These are phyloP conservation scores for Talaromyces atroroseus DNA, from an alignment of 2,329 filamentous ascomycete species.

Conservation along the genomic window DNA sequence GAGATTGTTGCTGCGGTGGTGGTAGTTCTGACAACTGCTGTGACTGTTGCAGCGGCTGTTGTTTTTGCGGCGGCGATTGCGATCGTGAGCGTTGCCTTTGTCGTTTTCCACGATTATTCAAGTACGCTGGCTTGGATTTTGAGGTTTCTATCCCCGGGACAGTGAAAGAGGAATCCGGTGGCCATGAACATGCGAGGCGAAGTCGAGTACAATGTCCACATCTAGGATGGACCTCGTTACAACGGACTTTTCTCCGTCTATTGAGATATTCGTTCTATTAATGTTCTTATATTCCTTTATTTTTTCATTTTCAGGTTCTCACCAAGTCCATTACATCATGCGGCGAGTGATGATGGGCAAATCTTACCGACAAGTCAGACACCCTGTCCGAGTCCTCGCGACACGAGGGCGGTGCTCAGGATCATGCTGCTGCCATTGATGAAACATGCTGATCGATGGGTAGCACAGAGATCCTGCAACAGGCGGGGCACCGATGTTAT, in stretches of 20 bases:
- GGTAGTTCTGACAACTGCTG: not conserved
- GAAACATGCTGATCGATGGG: slow-evolving; percentile 1
- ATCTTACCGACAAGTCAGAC: slow-evolving; percentile 11
- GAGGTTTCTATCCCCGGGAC: not conserved
- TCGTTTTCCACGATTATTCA: not conserved
- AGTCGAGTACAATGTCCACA: slow-evolving; percentile 52
- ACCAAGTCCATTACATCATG: not conserved
- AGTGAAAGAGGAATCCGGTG: slow-evolving; percentile 19
- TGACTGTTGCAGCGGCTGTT: not conserved
- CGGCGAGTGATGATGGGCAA: not conserved
- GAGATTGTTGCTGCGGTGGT: not conserved
- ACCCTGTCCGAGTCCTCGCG: slow-evolving; percentile 10
- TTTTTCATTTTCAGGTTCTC: not conserved
- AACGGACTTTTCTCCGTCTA: slow-evolving; percentile 51
- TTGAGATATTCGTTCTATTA: not conserved
- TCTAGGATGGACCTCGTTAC: slow-evolving; percentile 49
- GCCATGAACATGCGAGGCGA: slow-evolving; percentile 51
- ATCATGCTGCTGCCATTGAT: slow-evolving; percentile 12
- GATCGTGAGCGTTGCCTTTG: not conserved
- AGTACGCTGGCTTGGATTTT: not conserved
- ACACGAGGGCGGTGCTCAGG: slow-evolving; percentile 9
- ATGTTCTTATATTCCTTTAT: not conserved
- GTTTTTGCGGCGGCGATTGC: not conserved
- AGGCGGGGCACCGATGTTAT: not conserved
- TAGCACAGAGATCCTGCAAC: not conserved